Base-by-base conservation (phyloP, 331 rosid species). In the Cydonia oblonga region DNA sequence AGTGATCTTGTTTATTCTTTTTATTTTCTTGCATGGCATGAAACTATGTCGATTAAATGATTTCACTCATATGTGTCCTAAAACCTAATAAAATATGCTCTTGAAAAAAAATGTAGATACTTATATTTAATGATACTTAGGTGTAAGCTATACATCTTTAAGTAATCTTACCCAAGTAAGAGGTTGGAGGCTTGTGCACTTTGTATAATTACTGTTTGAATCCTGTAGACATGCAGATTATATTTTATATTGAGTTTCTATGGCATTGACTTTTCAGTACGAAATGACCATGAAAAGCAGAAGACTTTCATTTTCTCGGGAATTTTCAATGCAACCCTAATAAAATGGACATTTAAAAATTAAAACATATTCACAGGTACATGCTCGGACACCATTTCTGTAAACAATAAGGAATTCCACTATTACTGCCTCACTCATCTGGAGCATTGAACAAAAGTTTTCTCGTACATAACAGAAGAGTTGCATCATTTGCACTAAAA, bases 1-100 rank as follows among this genome's bases (percentile, higher is more conserved):
- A 14, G 46, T 64, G 65, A 25, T 79, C 62, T 56, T 40, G 33
- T 73, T 49, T 6, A 18, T 49, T 68, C 66, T 68, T 81, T 33
- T 69, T 26, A 35, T 75, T 72, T 35, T 67, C 46, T 25, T 19
- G 66, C 59, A 46, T 73, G 30, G 68, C 33, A 67, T 67, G 77
- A 68, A 85, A 76, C 61, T 57, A 7, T 7, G 5, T 28, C 40
- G 11, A 8, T 44, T 28, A 53, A 65, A 73, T 56, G 59, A 69
- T 77, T 30, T 64, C 28, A 62, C 58, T 69, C 30, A 25, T 33
- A 33, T 10, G 69, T 64, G 56, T 4, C 56, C 22, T 51, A 51
- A 51, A 51, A 19, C 56, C 56, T 51, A 19, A 18, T 51, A 18
- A 51, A 51, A 6, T 19, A 18, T 51, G 0, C 56, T 18, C 18